Evolutionary conservation across 352 stramenopile genomes (phyloP), one percentile per base, ranked within the genome.

Genomic region (Sclerospora graminicola): DNA sequence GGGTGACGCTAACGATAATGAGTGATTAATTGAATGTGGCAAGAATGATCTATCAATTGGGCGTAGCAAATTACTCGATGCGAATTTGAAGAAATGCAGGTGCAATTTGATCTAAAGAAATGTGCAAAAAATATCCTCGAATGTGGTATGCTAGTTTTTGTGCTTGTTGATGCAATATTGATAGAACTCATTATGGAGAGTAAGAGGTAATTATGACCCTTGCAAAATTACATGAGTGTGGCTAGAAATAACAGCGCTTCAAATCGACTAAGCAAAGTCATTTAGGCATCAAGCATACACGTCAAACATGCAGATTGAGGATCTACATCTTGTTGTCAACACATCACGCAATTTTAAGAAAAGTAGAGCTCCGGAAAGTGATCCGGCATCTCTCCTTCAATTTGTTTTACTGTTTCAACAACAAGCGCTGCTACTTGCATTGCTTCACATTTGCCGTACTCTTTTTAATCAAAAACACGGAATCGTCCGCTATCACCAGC

Each of bases 361-460:
- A 74, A 49, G 41, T 53, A 59, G 2, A 74, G 47, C 29, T 66
- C 49, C n/a, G 69, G 69, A 33, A 76, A 64, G 28, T 60, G 54
- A 26, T 53, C 41, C 5, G 51, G 55, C 0, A 57, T 52, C 37
- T 63, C 35, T 36, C 57, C 64, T 20, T 60, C 48, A 8, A 8
- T 49, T 41, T 40, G 61, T 57, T 21, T 73, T 51, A 51, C 8
- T 63, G 19, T 11, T 50, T 56, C 56, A 79, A 69, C n/a, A 33
- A 43, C 38, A 84, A 55, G 30, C 73, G 60, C 23, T 67, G 63
- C 71, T 65, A 84, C 27, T 69, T 60, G 40, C 65, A 84, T 21
- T 38, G 37, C 10, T 57, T 41, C 4, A 39, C 57, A 26, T 70
- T 57, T 13, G 53, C 51, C 36, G 74, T 81, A 7, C 60, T 69